phyloP scores from a whole-genome alignment of 208 protist genomes.

The Naegleria fowleri region DNA sequence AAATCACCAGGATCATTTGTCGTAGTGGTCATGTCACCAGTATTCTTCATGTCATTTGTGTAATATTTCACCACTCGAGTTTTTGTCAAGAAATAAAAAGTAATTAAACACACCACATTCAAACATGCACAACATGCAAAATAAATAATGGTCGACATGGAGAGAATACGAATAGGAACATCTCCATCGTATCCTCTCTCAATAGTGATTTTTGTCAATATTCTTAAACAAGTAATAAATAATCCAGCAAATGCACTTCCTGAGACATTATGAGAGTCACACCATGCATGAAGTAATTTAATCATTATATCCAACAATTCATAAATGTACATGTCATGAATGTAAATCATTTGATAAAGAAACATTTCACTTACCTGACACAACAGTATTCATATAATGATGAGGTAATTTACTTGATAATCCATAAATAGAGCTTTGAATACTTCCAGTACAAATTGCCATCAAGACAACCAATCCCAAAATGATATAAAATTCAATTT shows the following conservation, averaged over 20 bases:
- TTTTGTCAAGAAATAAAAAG: neutral
- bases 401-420: constrained; percentile 62
- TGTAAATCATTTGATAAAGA: too few species aligned
- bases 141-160: neutral
- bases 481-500: constrained; percentile 57
- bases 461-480: constrained; percentile 55
- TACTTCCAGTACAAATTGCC: constrained; percentile 64
- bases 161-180: neutral
- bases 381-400: constrained; percentile 71
- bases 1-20: too few species aligned
- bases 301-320: too few species aligned
- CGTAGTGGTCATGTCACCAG: too few species aligned
- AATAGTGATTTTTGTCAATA: neutral
- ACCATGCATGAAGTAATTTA: too few species aligned
- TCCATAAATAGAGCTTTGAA: constrained; percentile 70
- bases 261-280: too few species aligned
- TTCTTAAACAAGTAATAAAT: neutral
- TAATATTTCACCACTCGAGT: constrained; percentile 5
- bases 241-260: constrained; percentile 39
- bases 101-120: neutral
- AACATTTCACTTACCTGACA: constrained; percentile 56
- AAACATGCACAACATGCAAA: neutral
- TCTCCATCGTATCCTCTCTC: neutral
- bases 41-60: too few species aligned
- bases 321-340: too few species aligned